Base-by-base conservation (phyloP, 768 basidiomycete species). In the Russula brevipes region DNA sequence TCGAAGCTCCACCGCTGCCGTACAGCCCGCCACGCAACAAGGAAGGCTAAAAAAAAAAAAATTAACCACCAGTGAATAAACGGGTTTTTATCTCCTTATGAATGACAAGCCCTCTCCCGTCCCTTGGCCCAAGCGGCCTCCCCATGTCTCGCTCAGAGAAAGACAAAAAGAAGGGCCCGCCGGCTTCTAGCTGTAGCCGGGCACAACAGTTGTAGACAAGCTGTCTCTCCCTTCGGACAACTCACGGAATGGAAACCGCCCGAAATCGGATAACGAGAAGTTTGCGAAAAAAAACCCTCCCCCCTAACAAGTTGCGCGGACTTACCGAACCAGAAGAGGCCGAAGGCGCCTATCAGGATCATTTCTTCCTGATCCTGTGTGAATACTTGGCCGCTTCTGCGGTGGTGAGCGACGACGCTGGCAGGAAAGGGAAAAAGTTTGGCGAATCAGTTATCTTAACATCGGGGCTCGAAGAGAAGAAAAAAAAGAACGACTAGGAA, bases 301-400 rank as follows among this genome's bases (percentile, higher is more conserved):
- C 7, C 9, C 0, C 10, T 16, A 14, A 14, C 4, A 42, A 42
- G 11, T 39, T 24, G 24, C 24, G 46, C 30, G 30, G 39, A 76
- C 83, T 72, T 72, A 90, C 90, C 88, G 54, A 91, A 76, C 87
- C 88, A 91, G 71, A 88, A 82, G 61, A 91, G 74, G 11, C 85
- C 88, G 60, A 91, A 80, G 3, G 86, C 85, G 5, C 78, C 84
- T 64, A 92, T 86, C 73, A 92, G 70, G 19, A 87, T 76, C 73
- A 84, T 80, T 69, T 92, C 88, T 70, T 90, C 88, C 69, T 92
- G 90, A 59, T 78, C 79, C 68, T 83, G 84, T 50, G 86, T 84
- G 68, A 92, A 72, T 64, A 86, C 71, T 55, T 81, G 81, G 14
- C 85, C 87, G 51, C 82, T 78, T 70, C 75, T 77, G 60, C 81